A percentile compares a stretch with the other conserved stretches of the same genome.
Conservation (phyloP, 805 yeast genomes). For the Hanseniaspora vineae region DNA sequence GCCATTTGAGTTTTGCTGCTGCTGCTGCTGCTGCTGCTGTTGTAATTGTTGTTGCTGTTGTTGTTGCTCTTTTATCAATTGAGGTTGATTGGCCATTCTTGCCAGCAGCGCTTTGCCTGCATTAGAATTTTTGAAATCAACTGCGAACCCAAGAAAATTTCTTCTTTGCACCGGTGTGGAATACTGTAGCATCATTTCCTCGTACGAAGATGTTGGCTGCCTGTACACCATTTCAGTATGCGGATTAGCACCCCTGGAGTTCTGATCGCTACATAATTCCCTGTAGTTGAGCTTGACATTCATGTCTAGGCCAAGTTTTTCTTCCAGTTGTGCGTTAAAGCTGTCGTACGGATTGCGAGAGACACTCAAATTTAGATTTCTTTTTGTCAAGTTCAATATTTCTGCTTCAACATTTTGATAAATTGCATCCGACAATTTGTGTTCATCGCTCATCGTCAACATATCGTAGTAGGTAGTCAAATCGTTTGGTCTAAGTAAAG, state of each 20-base stretch:
- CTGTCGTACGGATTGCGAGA: constrained; percentile 54
- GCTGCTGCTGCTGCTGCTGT: constrained; percentile 23
- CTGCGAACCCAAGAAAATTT: not conserved
- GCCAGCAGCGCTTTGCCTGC: not conserved
- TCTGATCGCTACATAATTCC: constrained; percentile 25
- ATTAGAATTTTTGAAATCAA: not conserved
- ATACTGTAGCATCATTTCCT: constrained; percentile 60
- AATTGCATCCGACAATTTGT: constrained; percentile 64
- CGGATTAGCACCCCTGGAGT: constrained; percentile 30
- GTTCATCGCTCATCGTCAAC: constrained; percentile 70
- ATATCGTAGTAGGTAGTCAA: constrained; percentile 75
- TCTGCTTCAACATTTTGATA: constrained; percentile 83
- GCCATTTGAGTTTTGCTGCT: constrained; percentile 1
- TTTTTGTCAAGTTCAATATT: constrained; percentile 59
- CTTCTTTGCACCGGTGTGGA: not conserved
- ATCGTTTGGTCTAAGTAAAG: constrained; percentile 70
- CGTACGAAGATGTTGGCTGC: constrained; percentile 63
- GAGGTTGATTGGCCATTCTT: constrained; percentile 21
- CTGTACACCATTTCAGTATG: constrained; percentile 51
- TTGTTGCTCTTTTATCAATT: constrained; percentile 33
- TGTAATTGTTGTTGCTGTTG: constrained; percentile 28
- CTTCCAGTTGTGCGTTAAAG: constrained; percentile 31
- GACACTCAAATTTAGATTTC: constrained; percentile 65
- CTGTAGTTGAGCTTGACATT: constrained; percentile 28
- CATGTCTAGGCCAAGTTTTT: constrained; percentile 28